Conservation (phyloP, 2,329 filamentous ascomycete species). For the Calonectria fujianensis region DNA sequence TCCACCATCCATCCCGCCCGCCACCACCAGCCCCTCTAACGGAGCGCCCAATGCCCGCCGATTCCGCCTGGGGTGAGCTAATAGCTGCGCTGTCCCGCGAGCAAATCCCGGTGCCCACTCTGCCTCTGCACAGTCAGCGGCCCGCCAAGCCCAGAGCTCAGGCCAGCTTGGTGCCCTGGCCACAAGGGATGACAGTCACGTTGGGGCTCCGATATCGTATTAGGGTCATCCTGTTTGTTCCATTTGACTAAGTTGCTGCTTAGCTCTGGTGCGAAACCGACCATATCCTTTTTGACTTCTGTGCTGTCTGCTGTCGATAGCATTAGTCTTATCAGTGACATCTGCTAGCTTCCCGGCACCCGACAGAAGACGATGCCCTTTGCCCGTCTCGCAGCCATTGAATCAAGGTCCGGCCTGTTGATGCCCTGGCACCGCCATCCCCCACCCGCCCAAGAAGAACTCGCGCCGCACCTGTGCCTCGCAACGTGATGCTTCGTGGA, state of each 20-base stretch:
- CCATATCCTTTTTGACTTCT: neutral
- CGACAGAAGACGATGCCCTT: neutral
- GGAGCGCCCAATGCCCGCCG: neutral
- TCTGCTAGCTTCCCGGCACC: neutral
- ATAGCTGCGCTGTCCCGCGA: neutral
- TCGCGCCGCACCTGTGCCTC: neutral
- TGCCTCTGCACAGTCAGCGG: constrained; percentile 23
- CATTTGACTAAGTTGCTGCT: neutral
- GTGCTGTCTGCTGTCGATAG: neutral
- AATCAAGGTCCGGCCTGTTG: neutral
- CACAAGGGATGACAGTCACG: neutral
- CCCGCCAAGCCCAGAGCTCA: neutral
- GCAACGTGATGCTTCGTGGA: neutral
- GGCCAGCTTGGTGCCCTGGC: constrained; percentile 7
- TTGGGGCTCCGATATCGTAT: constrained; percentile 24
- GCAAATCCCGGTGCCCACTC: constrained; percentile 5
- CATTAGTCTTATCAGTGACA: neutral
- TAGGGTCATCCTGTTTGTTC: neutral
- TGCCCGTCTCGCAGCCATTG: neutral
- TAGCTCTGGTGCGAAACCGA: neutral
- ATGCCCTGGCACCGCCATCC: constrained; percentile 6
- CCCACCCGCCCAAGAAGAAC: neutral
- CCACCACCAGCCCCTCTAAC: constrained; percentile 15
- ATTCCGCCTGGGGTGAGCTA: constrained; percentile 23
- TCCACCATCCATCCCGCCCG: constrained; percentile 13